phyloP scores from a whole-genome alignment of 176 grass and related monocot species.

The Aegilops sharonensis region DNA sequence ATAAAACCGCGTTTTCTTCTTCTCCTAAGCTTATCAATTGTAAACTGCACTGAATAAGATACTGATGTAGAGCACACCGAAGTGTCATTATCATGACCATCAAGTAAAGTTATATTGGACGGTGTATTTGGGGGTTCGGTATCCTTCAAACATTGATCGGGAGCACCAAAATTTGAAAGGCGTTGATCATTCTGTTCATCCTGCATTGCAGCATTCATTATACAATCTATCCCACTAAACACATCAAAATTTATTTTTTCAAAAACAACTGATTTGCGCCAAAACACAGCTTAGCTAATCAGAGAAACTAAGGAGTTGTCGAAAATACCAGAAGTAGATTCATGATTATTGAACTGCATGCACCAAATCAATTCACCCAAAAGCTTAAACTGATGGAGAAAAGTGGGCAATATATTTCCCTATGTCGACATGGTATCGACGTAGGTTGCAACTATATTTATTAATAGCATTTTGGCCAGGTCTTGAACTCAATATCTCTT shows the following conservation, averaged over 20 bases:
- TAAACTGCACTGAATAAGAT: conserved; percentile 70
- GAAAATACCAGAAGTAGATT: conserved; percentile 24
- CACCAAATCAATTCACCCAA: not conserved
- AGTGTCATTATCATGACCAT: conserved; percentile 35
- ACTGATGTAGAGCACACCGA: conserved; percentile 42
- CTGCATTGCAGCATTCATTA: conserved; percentile 42
- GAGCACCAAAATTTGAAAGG: conserved; percentile 37
- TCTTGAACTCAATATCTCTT: not conserved
- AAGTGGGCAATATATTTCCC: not conserved
- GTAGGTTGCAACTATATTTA: not conserved
- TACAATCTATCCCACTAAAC: conserved; percentile 2
- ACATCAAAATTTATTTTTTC: not conserved
- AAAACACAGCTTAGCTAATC: conserved; percentile 8
- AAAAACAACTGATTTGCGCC: not conserved
- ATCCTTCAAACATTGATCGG: conserved; percentile 34
- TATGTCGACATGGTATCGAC: not conserved
- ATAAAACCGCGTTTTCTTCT: conserved; percentile 58
- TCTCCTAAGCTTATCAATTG: conserved; percentile 64
- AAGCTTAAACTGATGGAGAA: not conserved
- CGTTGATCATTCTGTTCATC: conserved; percentile 29
- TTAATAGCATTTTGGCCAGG: not conserved
- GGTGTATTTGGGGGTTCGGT: conserved; percentile 28
- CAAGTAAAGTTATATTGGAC: conserved; percentile 27
- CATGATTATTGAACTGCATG: not conserved
- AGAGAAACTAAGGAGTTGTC: not conserved